Evolutionary conservation across 2,329 filamentous ascomycete species (phyloP).

Genomic region (Colletotrichum viniferum): DNA sequence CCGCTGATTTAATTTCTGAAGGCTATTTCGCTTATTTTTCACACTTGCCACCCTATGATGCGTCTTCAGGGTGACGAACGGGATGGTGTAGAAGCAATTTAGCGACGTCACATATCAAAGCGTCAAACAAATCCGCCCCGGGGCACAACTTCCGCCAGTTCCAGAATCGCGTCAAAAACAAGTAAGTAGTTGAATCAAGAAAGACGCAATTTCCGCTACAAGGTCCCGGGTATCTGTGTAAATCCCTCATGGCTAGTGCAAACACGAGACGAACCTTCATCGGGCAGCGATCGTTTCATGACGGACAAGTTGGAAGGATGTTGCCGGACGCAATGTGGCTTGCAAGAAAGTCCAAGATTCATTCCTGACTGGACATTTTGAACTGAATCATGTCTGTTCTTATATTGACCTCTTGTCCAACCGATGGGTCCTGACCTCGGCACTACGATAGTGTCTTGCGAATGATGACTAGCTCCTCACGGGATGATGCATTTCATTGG

Average conservation of each 20-base stretch:
- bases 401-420: background rate
- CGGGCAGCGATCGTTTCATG: background rate
- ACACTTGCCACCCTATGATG: background rate
- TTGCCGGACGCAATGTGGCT: background rate
- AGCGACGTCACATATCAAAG: background rate
- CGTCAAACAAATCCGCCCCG: background rate
- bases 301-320: background rate
- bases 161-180: background rate
- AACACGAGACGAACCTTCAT: background rate
- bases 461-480: background rate
- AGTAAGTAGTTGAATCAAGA: background rate
- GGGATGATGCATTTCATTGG: background rate
- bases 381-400: background rate
- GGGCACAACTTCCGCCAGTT: background rate
- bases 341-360: background rate
- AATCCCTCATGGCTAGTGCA: background rate
- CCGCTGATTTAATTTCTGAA: accelerated
- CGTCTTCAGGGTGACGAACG: background rate
- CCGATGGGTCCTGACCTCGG: background rate
- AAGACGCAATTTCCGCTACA: background rate
- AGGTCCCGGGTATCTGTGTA: background rate
- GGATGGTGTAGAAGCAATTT: background rate
- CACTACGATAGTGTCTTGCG: background rate
- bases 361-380: background rate
- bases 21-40: background rate